A percentile compares a stretch with the other conserved stretches of the same genome.
Conservation (phyloP, 1,139 yeast genomes). For the Pichia norvegensis region DNA sequence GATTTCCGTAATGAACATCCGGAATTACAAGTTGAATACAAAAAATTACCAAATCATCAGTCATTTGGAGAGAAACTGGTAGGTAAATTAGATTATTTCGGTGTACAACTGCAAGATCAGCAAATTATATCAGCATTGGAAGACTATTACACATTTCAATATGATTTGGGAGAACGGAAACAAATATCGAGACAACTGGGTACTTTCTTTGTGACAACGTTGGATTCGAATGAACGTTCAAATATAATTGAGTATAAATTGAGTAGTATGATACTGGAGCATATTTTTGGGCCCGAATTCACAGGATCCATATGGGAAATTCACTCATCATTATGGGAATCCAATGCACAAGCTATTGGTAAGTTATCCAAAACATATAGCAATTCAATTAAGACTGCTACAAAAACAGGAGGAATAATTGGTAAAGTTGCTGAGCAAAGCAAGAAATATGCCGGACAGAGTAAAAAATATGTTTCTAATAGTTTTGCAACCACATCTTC, state of each 20-base stretch:
- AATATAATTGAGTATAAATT: slow-evolving; percentile 51
- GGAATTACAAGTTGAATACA: slow-evolving; percentile 12
- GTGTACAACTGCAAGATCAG: slow-evolving; percentile 9
- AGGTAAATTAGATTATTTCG: slow-evolving; percentile 10
- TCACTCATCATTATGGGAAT: slow-evolving; percentile 57
- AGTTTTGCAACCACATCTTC: slow-evolving; percentile 19
- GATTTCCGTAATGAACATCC: slow-evolving; percentile 9
- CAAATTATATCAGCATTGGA: slow-evolving; percentile 30
- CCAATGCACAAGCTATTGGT: slow-evolving; percentile 44
- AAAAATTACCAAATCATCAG: slow-evolving; percentile 31
- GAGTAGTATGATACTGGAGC: slow-evolving; percentile 52
- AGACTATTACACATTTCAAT: slow-evolving; percentile 60
- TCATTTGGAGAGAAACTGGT: slow-evolving; percentile 7
- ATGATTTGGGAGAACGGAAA: slow-evolving; percentile 39
- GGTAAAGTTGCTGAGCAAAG: slow-evolving; percentile 33
- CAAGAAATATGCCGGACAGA: slow-evolving; percentile 35
- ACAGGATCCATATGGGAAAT: slow-evolving; percentile 37
- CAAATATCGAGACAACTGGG: slow-evolving; percentile 65
- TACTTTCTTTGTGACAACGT: slow-evolving; percentile 54
- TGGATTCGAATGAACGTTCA: slow-evolving; percentile 59
- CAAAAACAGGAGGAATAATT: slow-evolving; percentile 34
- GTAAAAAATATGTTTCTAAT: slow-evolving; percentile 40
- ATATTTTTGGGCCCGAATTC: slow-evolving; percentile 38
- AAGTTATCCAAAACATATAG: slow-evolving; percentile 38
- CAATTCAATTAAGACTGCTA: slow-evolving; percentile 28